Evolutionary conservation across 495 filamentous ascomycete genomes (phyloP), one percentile per base, ranked within the genome.

Genomic region (Penicillium ucsense): DNA sequence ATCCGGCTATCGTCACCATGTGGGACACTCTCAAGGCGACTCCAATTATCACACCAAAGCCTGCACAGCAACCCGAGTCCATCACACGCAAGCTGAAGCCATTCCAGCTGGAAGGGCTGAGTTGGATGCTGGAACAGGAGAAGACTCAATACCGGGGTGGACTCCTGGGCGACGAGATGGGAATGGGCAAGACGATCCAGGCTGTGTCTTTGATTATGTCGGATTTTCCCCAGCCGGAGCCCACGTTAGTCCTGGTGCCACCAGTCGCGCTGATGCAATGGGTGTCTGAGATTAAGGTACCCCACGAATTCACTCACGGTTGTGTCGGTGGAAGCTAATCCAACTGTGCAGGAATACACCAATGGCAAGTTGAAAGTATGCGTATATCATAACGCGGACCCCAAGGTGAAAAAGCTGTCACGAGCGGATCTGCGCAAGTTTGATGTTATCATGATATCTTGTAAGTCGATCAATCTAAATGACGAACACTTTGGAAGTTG

Each of bases 161-260:
- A 7, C 72, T 98, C 30, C 73, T 98, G 5, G 92, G 91, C 39
- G 92, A 97, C 56, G 89, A 95, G 61, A 96, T 96, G 89, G 89
- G 89, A 12, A 92, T 97, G 77, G 92, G 92, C 31, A 98, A 98
- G 72, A 98, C 92, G 0, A 96, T 98, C 35, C 92, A 98, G 61
- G 89, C 92, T 3, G 89, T 98, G 5, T 94, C 90, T 6, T 74
- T 97, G 9, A 87, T 98, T 61, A 98, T 97, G 90, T 94, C 89
- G 5, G 90, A 98, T 60, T 95, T 85, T 53, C 89, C 90, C 11
- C 85, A 84, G 32, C 80, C 81, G 43, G 63, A 80, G 32, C 88
- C 92, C 4, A 87, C 90, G 3, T 70, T 98, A 5, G 92, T 98
- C 5, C 75, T 96, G 37, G 88, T 94, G 1, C 92, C 92, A 9